Conservation (phyloP, 371 early-diverging fungal species). For the Massospora cicadina region DNA sequence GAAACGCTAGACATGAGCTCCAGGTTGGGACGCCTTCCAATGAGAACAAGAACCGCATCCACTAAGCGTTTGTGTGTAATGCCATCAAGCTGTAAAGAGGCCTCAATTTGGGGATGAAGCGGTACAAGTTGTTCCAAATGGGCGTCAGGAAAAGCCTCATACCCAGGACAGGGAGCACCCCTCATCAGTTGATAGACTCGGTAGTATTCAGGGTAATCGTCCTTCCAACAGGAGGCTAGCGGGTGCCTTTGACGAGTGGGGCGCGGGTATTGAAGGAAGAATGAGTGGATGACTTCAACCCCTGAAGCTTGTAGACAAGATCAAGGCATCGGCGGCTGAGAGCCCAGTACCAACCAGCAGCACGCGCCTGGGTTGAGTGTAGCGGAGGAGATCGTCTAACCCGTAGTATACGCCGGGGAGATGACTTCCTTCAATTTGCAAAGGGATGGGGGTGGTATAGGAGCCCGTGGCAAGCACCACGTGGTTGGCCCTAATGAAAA, state of each 20-base stretch:
- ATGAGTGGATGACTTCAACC: background rate
- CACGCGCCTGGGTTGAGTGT: background rate
- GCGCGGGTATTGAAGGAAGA: background rate
- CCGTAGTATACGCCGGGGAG: background rate
- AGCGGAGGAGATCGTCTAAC: background rate
- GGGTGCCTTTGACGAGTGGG: background rate
- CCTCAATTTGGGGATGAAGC: background rate
- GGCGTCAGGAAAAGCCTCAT: background rate
- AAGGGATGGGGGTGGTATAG: background rate
- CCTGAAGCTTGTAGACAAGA: background rate
- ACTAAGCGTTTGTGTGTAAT: background rate
- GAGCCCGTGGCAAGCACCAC: background rate
- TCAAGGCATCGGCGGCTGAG: constrained; percentile 1
- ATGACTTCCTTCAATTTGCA: background rate
- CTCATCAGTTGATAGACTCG: background rate
- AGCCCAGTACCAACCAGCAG: background rate
- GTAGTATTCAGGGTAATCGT: constrained; percentile 6
- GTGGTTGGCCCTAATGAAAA: background rate
- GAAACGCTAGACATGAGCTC: background rate
- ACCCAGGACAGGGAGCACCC: background rate
- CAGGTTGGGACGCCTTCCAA: background rate
- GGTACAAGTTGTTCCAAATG: background rate
- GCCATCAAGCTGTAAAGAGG: background rate
- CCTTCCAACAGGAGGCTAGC: constrained; percentile 6
- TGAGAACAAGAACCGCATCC: background rate